Percentiles rank a stretch among this genome's conserved stretches.
These are phyloP conservation scores for Neltuma alba DNA, from an alignment of 306 rosid genomes.

Conservation along the genomic window DNA sequence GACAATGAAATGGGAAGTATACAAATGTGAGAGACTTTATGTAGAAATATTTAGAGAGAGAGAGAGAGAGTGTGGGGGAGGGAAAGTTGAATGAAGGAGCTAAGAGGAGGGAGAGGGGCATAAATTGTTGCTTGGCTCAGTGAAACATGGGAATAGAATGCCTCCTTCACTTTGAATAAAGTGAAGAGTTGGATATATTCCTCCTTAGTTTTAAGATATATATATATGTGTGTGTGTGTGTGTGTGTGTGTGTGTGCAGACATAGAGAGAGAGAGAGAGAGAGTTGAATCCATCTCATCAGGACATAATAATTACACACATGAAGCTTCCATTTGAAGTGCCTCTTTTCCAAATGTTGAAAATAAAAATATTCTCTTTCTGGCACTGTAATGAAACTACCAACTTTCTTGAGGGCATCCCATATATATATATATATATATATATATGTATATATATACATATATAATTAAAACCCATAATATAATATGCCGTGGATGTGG, in stretches of 20 bases:
- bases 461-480: background rate
- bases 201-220: too few species aligned
- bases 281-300: background rate
- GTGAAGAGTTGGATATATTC: slow-evolving; percentile 38
- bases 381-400: background rate
- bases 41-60: background rate
- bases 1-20: background rate
- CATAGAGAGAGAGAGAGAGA: too few species aligned
- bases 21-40: background rate
- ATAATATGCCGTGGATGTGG: background rate
- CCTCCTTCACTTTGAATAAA: slow-evolving; percentile 45
- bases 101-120: background rate
- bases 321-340: background rate
- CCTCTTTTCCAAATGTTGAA: background rate
- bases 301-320: background rate
- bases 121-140: slow-evolving; percentile 19
- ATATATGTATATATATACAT: too few species aligned
- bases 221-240: too few species aligned
- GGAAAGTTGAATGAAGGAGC: background rate
- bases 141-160: slow-evolving; percentile 36
- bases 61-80: background rate
- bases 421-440: too few species aligned
- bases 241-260: too few species aligned
- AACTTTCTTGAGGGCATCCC: background rate
- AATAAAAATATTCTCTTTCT: background rate